Percentiles rank a stretch among this genome's conserved stretches.
Evolutionary conservation across 495 filamentous ascomycete genomes (phyloP).

Genomic region (Penicillium lividum): DNA sequence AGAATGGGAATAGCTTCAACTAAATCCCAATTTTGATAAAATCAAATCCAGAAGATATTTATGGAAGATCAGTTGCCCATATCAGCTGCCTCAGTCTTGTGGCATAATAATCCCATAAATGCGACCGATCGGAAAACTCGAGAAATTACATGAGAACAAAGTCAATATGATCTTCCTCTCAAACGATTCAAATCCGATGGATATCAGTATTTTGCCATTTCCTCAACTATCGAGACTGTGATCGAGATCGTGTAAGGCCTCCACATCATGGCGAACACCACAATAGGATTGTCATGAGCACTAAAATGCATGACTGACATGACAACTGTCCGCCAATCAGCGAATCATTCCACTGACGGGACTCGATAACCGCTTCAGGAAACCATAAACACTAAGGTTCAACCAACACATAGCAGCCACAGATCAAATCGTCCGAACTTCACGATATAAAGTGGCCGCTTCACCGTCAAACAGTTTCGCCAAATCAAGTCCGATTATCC

Average conservation of each 20-base stretch:
- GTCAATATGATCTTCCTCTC: too few relatives aligned
- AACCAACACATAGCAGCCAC: slow-evolving; percentile 12
- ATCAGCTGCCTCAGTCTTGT: neutral
- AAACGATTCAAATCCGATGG: too few relatives aligned
- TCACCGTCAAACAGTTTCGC: neutral
- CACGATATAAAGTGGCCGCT: slow-evolving; percentile 6
- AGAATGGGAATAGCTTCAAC: slow-evolving; percentile 7
- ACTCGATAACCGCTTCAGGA: slow-evolving; percentile 43
- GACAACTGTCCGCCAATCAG: neutral
- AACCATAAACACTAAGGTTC: slow-evolving; percentile 18
- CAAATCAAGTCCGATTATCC: slow-evolving; percentile 3
- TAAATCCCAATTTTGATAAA: neutral
- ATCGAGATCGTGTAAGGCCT: neutral
- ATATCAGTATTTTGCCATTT: neutral
- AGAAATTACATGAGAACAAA: neutral
- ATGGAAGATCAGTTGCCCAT: neutral
- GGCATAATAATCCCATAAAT: neutral
- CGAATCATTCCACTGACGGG: slow-evolving; percentile 19
- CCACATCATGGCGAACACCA: too few relatives aligned
- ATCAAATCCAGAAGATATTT: neutral
- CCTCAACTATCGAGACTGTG: neutral
- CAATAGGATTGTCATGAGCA: too few relatives aligned
- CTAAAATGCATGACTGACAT: neutral
- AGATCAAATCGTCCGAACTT: slow-evolving; percentile 2
- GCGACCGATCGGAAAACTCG: neutral